A percentile compares a stretch with the other conserved stretches of the same genome.
Evolutionary conservation across 768 basidiomycete genomes (phyloP).

Genomic region (Lactifluus echinatus): DNA sequence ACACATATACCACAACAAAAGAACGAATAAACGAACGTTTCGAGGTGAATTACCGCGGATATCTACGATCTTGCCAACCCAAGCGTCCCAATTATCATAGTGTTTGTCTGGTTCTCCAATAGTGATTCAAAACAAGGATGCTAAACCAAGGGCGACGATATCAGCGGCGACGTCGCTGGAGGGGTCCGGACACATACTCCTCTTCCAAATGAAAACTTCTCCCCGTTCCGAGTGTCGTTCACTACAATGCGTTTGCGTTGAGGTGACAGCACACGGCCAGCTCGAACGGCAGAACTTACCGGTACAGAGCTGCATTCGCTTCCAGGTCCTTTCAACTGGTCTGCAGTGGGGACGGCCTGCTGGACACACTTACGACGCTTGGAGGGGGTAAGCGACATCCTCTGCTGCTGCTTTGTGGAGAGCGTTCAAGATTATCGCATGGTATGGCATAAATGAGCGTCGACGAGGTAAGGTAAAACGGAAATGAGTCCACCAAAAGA

Average conservation of each 20-base stretch:
- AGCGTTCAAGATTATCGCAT: background rate
- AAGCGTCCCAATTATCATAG: constrained; percentile 2
- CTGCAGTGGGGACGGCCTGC: background rate
- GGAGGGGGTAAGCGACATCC: background rate
- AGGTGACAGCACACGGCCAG: background rate
- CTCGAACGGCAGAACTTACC: background rate
- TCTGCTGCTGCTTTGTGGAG: background rate
- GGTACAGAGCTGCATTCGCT: background rate
- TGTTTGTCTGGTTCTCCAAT: background rate
- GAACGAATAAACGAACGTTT: background rate
- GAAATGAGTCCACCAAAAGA: too few relatives aligned
- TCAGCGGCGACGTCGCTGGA: background rate
- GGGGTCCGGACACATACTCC: background rate
- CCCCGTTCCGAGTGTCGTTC: background rate
- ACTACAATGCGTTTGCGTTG: background rate
- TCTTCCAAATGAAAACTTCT: background rate
- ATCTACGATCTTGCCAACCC: constrained; percentile 9
- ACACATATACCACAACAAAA: background rate
- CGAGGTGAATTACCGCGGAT: constrained; percentile 10
- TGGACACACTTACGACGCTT: background rate
- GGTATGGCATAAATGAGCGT: too few relatives aligned
- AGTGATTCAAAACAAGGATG: constrained; percentile 4
- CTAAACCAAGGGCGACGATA: background rate
- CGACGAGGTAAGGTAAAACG: too few relatives aligned
- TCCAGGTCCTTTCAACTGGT: constrained; percentile 7